A percentile compares a stretch with the other conserved stretches of the same genome.
Evolutionary conservation across 257 asterid genomes (phyloP).

Genomic region (Solanum ahanhuiri): DNA sequence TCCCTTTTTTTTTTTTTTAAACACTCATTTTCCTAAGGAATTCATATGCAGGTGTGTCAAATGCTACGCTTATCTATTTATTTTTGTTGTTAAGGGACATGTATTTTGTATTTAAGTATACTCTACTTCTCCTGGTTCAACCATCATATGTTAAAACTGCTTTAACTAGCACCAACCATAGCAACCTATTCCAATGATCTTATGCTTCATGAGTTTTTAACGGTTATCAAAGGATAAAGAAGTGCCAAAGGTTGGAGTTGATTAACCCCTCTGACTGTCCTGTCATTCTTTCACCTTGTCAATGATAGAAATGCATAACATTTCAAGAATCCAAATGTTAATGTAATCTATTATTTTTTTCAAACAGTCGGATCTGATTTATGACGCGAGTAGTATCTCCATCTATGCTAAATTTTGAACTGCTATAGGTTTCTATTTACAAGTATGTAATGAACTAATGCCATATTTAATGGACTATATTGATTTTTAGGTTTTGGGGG

Average conservation of each 20-base stretch:
- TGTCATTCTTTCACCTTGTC: neutral
- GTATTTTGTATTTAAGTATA: neutral
- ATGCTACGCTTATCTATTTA: neutral
- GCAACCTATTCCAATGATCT: neutral
- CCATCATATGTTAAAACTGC: neutral
- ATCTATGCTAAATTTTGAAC: neutral
- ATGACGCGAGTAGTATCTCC: neutral
- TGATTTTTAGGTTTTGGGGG: slow-evolving; percentile 74
- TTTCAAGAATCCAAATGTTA: neutral
- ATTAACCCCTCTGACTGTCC: neutral
- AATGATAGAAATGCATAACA: neutral
- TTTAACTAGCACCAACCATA: neutral
- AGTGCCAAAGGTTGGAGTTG: neutral
- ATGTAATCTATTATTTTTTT: neutral
- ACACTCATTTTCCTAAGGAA: neutral
- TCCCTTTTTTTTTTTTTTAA: neutral
- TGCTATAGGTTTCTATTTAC: neutral
- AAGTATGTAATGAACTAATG: neutral
- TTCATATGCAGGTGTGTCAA: neutral
- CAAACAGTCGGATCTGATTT: neutral
- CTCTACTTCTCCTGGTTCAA: neutral
- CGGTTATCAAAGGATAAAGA: neutral
- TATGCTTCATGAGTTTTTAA: neutral
- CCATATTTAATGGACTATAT: neutral
- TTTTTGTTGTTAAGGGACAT: neutral